Conservation (phyloP, 306 rosid genomes). For the Gastrolobium bilobum region DNA sequence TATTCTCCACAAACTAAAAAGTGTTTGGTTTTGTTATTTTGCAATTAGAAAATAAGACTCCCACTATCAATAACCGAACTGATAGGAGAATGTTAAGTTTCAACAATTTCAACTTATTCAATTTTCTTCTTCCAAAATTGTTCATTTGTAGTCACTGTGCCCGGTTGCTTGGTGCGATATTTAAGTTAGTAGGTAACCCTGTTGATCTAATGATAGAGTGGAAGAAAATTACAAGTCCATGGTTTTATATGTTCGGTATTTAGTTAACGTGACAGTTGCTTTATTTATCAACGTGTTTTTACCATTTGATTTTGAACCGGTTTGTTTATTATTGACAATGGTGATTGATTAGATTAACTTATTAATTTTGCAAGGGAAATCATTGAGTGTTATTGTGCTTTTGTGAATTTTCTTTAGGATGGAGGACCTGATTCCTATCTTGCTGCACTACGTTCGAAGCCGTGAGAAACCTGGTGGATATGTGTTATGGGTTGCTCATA, state of each 20-base stretch:
- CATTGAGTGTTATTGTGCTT: slow-evolving; percentile 33
- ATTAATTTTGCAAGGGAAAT: slow-evolving; percentile 15
- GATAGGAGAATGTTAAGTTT: background rate
- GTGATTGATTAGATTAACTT: slow-evolving; percentile 18
- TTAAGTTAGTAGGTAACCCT: background rate
- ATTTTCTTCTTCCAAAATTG: background rate
- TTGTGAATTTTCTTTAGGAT: slow-evolving; percentile 65
- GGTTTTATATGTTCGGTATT: slow-evolving; percentile 12
- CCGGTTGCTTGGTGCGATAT: slow-evolving; percentile 5
- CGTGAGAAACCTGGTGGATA: slow-evolving; percentile 80
- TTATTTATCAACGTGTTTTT: slow-evolving; percentile 6
- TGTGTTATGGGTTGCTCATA: slow-evolving; percentile 79
- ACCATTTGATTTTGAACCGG: slow-evolving; percentile 15
- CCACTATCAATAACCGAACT: background rate
- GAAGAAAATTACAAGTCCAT: slow-evolving; percentile 11
- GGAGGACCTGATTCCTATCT: slow-evolving; percentile 80
- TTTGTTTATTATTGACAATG: slow-evolving; percentile 22
- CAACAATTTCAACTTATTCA: slow-evolving; percentile 18
- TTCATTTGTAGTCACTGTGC: slow-evolving; percentile 6
- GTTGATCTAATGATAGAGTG: slow-evolving; percentile 6
- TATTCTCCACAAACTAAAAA: background rate
- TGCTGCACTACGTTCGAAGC: slow-evolving; percentile 71
- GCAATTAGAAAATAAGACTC: slow-evolving; percentile 14
- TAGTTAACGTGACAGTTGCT: background rate
- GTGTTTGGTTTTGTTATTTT: background rate